Conservation (phyloP, 1,284 basidiomycete genomes). For the Termitomyces sp. region DNA sequence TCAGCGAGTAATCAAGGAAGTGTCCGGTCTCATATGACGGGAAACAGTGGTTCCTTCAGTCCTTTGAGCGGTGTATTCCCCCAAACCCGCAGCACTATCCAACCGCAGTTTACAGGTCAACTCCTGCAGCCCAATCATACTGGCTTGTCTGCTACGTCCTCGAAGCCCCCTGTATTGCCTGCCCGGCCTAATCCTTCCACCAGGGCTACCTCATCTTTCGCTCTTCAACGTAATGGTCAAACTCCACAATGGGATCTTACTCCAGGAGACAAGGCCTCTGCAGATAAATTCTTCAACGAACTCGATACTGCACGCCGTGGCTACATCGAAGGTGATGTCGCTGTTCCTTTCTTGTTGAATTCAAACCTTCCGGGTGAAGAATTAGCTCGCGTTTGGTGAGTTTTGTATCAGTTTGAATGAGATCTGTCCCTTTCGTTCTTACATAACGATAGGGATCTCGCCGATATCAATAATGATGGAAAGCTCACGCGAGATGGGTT, state of each 20-base stretch:
- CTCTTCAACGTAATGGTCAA: conserved; percentile 20
- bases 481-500: conserved; percentile 89
- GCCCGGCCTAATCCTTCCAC: conserved; percentile 38
- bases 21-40: conserved; percentile 54
- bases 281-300: conserved; percentile 81
- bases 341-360: conserved; percentile 95
- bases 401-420: background rate
- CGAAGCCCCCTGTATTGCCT: conserved; percentile 34
- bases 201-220: conserved; percentile 26
- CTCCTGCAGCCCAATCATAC: conserved; percentile 36
- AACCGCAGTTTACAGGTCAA: conserved; percentile 59
- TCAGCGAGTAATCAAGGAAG: conserved; percentile 24
- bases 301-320: conserved; percentile 78
- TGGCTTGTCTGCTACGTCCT: conserved; percentile 27
- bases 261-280: conserved; percentile 71
- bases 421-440: conserved; percentile 1
- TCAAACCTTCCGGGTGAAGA: conserved; percentile 82
- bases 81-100: conserved; percentile 32
- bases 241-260: conserved; percentile 78
- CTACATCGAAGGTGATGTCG: conserved; percentile 88
- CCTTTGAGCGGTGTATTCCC: conserved; percentile 40
- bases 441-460: conserved; percentile 72
- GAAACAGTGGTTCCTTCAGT: conserved; percentile 50
- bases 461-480: conserved; percentile 89
- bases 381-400: conserved; percentile 90